These are phyloP conservation scores for Auxenochlorella pyrenoidosa DNA, from an alignment of 139 green algal genomes.

Conservation along the genomic window DNA sequence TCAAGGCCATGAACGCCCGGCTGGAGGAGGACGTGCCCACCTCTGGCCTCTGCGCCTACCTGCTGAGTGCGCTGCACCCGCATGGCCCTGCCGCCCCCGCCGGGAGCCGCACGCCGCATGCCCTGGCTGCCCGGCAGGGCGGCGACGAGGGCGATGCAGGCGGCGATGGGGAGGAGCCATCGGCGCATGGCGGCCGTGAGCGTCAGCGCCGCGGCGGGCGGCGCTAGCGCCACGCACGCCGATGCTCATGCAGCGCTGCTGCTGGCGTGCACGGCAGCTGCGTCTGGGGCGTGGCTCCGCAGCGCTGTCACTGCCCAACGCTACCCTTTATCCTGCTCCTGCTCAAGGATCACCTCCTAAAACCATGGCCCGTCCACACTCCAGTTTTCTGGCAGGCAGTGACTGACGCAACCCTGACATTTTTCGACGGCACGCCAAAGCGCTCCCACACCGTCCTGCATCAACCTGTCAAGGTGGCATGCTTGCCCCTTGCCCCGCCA, in stretches of 20 bases:
- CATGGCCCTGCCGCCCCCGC: background rate
- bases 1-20: conserved; percentile 65
- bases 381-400: no score
- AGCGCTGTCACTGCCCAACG: no score
- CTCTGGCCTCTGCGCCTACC: conserved; percentile 50
- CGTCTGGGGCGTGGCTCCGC: no score
- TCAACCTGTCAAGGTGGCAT: no score
- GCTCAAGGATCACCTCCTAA: no score
- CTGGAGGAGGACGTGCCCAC: conserved; percentile 63
- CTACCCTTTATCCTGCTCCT: no score
- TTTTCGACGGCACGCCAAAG: no score
- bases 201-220: conserved; percentile 12
- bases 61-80: conserved; percentile 45
- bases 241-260: background rate
- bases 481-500: no score
- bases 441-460: no score
- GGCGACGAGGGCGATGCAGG: background rate
- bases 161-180: conserved; percentile 6
- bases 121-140: background rate
- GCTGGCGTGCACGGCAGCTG: background rate
- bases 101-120: background rate
- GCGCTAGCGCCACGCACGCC: background rate
- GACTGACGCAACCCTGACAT: no score
- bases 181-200: conserved; percentile 7
- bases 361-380: no score